These are phyloP conservation scores for Durio zibethinus DNA, from an alignment of 345 rosid genomes.

Conservation along the genomic window DNA sequence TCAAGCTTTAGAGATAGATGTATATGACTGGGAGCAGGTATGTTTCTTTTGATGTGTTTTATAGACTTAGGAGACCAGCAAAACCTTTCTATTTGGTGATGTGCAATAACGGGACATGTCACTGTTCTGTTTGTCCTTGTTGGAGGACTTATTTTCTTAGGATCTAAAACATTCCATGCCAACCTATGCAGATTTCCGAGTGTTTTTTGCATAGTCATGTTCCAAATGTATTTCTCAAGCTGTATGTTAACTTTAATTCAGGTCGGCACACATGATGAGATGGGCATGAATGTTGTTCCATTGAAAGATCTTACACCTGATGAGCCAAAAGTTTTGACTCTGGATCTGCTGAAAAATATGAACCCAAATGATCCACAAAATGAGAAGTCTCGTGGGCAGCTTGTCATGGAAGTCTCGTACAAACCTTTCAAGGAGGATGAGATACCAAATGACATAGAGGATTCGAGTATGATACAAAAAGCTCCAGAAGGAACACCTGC, in stretches of 20 bases:
- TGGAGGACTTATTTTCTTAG: background rate
- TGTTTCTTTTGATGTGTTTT: background rate
- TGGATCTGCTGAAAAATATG: conserved; percentile 73
- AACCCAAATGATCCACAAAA: conserved; percentile 63
- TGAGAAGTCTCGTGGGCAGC: conserved; percentile 78
- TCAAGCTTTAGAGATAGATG: conserved; percentile 57
- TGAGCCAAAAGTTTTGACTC: conserved; percentile 63
- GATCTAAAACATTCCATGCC: background rate
- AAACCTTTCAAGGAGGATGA: conserved; percentile 72
- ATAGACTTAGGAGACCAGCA: background rate
- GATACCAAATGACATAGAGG: conserved; percentile 38
- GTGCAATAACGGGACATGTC: background rate
- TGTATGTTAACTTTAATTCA: conserved; percentile 15
- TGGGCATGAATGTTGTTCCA: conserved; percentile 77
- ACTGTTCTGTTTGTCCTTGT: background rate
- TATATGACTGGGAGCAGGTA: conserved; percentile 97
- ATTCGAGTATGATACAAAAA: conserved; percentile 49
- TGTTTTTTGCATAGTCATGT: background rate
- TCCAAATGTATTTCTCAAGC: background rate
- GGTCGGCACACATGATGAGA: conserved; percentile 91
- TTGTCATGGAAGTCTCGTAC: conserved; percentile 57
- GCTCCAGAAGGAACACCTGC: conserved; percentile 91
- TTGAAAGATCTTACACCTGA: conserved; percentile 72
- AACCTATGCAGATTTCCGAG: background rate
- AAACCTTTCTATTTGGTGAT: background rate